phyloP scores from a whole-genome alignment of 1,284 basidiomycete species.

The Irpex rosettiformis region DNA sequence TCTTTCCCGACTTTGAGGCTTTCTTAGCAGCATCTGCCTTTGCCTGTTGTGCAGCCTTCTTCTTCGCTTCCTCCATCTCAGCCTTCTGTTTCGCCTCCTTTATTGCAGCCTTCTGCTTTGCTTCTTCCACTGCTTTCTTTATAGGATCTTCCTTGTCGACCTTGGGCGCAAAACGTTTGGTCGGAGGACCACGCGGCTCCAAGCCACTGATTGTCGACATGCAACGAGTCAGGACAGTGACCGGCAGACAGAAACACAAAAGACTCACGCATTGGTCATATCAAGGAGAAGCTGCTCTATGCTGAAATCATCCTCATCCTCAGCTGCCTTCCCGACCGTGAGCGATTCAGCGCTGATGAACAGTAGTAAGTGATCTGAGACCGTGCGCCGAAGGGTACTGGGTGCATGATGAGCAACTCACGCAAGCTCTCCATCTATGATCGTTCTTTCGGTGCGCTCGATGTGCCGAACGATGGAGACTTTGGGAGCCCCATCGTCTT shows the following conservation, averaged over 20 bases:
- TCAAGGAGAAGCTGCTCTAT: background rate
- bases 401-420: background rate
- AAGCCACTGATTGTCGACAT: background rate
- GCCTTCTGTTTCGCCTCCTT: background rate
- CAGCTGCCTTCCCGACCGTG: background rate
- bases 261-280: background rate
- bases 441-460: background rate
- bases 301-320: background rate
- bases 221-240: background rate
- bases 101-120: background rate
- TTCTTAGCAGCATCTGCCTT: too few species aligned
- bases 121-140: background rate
- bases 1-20: too few species aligned
- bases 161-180: background rate
- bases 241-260: background rate
- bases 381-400: background rate
- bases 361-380: background rate
- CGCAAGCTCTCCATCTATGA: background rate
- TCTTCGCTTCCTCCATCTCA: background rate
- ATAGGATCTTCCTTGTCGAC: background rate
- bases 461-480: background rate
- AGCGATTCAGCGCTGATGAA: background rate
- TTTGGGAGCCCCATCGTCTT: background rate
- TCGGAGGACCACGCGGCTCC: background rate
- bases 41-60: background rate